A percentile compares a stretch with the other conserved stretches of the same genome.
phyloP scores from a whole-genome alignment of 169 alveolate species.

The Plasmodium chabaudi region DNA sequence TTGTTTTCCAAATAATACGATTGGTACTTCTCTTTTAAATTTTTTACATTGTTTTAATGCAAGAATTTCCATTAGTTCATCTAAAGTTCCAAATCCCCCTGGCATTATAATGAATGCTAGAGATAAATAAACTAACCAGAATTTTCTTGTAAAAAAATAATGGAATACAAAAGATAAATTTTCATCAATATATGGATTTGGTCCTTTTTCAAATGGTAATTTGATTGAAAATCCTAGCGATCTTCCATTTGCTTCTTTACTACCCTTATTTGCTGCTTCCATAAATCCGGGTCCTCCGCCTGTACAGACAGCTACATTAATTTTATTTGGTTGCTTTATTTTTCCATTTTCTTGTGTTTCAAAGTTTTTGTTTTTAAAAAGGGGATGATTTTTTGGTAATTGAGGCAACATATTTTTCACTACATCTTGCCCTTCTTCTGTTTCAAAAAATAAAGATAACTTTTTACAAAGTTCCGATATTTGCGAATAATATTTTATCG shows the following conservation, averaged over 20 bases:
- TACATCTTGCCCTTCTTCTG: constrained; percentile 65
- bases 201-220: constrained; percentile 82
- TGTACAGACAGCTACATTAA: constrained; percentile 81
- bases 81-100: constrained; percentile 86
- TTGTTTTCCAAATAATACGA: constrained; percentile 79
- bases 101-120: constrained; percentile 77
- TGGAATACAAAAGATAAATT: constrained; percentile 83
- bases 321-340: constrained; percentile 19
- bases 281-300: constrained; percentile 86
- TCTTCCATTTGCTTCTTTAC: constrained; percentile 79
- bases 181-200: constrained; percentile 78
- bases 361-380: constrained; percentile 38
- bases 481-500: constrained; percentile 28
- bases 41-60: constrained; percentile 81
- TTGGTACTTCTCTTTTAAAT: constrained; percentile 82
- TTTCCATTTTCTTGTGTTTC: background rate
- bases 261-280: constrained; percentile 86
- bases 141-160: constrained; percentile 84
- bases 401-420: constrained; percentile 57
- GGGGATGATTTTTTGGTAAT: constrained; percentile 52
- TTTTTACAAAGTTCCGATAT: constrained; percentile 59
- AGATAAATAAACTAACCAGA: constrained; percentile 82
- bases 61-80: constrained; percentile 83
- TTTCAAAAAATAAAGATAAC: constrained; percentile 49
- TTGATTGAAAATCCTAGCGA: constrained; percentile 81